phyloP scores from a whole-genome alignment of 2,329 filamentous ascomycete genomes.

The Pseudogymnoascus sp. region DNA sequence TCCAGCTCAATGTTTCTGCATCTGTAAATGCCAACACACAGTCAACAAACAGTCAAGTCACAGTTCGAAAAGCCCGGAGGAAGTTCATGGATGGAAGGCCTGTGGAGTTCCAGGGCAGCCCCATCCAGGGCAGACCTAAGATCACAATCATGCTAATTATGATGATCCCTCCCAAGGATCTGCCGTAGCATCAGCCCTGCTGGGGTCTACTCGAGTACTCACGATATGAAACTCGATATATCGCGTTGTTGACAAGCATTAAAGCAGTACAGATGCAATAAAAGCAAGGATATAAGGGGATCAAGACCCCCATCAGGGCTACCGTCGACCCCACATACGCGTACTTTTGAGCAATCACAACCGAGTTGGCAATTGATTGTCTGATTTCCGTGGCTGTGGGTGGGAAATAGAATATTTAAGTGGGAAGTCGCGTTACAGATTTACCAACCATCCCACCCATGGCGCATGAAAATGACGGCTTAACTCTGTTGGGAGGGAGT shows the following conservation, averaged over 20 bases:
- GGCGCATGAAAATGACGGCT: not conserved
- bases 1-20: constrained; percentile 2
- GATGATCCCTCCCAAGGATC: not conserved
- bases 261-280: constrained; percentile 1
- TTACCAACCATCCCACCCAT: constrained; percentile 4
- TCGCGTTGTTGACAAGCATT: constrained; percentile 1
- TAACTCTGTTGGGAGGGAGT: not conserved
- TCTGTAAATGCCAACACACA: not conserved
- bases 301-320: constrained; percentile 3
- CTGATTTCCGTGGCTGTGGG: constrained; percentile 1
- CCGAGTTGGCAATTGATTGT: constrained; percentile 9
- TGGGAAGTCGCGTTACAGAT: not conserved
- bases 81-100: constrained; percentile 3
- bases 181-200: not conserved
- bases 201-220: not conserved
- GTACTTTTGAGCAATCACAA: constrained; percentile 1
- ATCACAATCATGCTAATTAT: constrained; percentile 6
- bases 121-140: constrained; percentile 4
- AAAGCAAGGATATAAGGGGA: constrained; percentile 5
- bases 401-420: not conserved
- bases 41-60: not conserved
- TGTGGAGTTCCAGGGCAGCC: constrained; percentile 4
- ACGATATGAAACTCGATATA: constrained; percentile 7
- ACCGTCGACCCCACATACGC: not conserved
- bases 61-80: not conserved